Evolutionary conservation across 495 filamentous ascomycete genomes (phyloP).

Genomic region (Amphirosellinia nigrospora): DNA sequence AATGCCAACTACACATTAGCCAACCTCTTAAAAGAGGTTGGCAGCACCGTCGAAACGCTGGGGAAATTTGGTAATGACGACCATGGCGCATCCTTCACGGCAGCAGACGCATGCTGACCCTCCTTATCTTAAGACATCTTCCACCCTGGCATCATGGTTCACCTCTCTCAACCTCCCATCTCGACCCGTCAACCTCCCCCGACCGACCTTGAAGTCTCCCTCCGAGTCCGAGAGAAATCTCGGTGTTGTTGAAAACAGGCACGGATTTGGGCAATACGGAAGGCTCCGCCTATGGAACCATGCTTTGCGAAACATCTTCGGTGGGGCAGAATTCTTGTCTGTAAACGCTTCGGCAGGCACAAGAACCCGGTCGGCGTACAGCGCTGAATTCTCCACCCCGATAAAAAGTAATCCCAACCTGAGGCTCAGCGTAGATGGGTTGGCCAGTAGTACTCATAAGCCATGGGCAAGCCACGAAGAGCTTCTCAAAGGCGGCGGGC

Average conservation of each 20-base stretch:
- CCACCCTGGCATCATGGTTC: conserved; percentile 79
- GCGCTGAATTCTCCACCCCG: conserved; percentile 80
- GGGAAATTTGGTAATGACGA: conserved; percentile 72
- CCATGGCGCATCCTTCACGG: neutral
- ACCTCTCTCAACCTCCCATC: conserved; percentile 70
- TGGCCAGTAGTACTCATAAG: conserved; percentile 82
- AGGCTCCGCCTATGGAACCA: conserved; percentile 86
- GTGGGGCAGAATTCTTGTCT: conserved; percentile 85
- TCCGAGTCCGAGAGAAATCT: conserved; percentile 78
- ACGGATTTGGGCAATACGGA: conserved; percentile 92
- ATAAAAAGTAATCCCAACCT: conserved; percentile 80
- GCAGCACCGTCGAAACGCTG: conserved; percentile 72
- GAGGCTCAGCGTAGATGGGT: conserved; percentile 72
- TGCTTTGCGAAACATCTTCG: conserved; percentile 90
- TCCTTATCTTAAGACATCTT: conserved; percentile 70
- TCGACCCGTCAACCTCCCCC: conserved; percentile 62
- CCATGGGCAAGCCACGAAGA: conserved; percentile 94
- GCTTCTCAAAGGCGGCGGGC: conserved; percentile 76
- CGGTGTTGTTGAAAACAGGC: conserved; percentile 84
- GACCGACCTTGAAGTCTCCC: conserved; percentile 78
- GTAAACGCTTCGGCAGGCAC: conserved; percentile 87
- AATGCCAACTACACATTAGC: conserved; percentile 73
- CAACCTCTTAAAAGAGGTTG: conserved; percentile 75
- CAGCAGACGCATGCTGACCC: conserved; percentile 28
- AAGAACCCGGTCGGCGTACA: conserved; percentile 86